Percentiles rank a stretch among this genome's conserved stretches.
phyloP scores from a whole-genome alignment of 345 rosid species.

The Hibiscus mutabilis region DNA sequence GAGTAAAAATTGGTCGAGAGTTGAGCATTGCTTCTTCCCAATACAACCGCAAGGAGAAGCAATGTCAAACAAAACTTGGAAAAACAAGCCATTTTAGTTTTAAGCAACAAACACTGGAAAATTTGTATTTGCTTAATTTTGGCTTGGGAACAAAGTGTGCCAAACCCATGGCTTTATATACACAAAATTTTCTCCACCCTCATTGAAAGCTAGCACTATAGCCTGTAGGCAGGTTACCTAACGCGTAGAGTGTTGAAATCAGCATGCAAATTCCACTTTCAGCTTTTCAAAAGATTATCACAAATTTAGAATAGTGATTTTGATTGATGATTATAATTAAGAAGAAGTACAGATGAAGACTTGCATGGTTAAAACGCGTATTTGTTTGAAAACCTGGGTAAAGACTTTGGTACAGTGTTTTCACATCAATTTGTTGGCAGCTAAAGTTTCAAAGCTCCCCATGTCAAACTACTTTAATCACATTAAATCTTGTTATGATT shows the following conservation, averaged over 20 bases:
- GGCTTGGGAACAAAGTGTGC: constrained; percentile 11
- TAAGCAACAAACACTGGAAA: background rate
- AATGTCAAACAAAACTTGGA: constrained; percentile 19
- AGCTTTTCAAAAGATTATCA: background rate
- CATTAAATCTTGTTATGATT: too few relatives aligned
- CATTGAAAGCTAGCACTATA: too few relatives aligned
- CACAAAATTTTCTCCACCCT: constrained; percentile 13
- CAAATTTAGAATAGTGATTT: background rate
- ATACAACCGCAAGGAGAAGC: constrained; percentile 28
- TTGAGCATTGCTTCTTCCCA: constrained; percentile 45
- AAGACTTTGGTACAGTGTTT: too few relatives aligned
- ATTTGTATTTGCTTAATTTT: background rate
- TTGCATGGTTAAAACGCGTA: background rate
- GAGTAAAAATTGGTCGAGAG: constrained; percentile 63
- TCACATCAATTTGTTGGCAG: background rate
- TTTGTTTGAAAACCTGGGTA: constrained; percentile 9
- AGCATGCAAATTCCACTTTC: constrained; percentile 17
- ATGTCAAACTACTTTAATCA: background rate
- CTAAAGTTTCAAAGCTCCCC: background rate
- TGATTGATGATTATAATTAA: background rate
- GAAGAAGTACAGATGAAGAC: background rate
- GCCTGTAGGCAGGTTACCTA: constrained; percentile 53
- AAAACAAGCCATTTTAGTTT: constrained; percentile 21
- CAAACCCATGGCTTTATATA: constrained; percentile 34
- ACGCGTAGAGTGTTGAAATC: constrained; percentile 35